phyloP scores from a whole-genome alignment of 176 grass and related monocot species.

The Poa annua region DNA sequence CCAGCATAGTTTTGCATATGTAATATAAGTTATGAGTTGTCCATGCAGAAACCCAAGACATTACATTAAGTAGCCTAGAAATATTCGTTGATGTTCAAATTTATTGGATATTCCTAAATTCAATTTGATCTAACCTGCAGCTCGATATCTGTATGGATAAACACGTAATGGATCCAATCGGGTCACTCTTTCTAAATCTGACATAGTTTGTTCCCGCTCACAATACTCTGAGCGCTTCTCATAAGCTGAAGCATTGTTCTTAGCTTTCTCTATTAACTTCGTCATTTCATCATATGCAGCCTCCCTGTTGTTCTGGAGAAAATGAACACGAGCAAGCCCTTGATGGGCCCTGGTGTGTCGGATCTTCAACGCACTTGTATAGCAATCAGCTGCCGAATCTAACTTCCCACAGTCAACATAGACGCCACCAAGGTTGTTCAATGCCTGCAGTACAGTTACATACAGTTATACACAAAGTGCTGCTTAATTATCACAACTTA shows the following conservation, averaged over 20 bases:
- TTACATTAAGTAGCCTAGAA: not conserved
- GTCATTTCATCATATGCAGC: conserved; percentile 94
- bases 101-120: conserved; percentile 27
- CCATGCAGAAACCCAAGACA: not conserved
- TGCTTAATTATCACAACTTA: not conserved
- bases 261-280: conserved; percentile 82
- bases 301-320: conserved; percentile 70
- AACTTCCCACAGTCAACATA: conserved; percentile 92
- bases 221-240: conserved; percentile 95
- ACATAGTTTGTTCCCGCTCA: conserved; percentile 73
- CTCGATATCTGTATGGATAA: conserved; percentile 93
- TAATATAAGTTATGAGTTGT: not conserved
- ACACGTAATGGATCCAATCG: conserved; percentile 82
- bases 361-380: conserved; percentile 89
- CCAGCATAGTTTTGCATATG: conserved; percentile 1
- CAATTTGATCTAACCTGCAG: conserved; percentile 72
- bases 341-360: conserved; percentile 94
- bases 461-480: not conserved
- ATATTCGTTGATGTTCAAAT: not conserved
- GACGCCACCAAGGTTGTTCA: conserved; percentile 97
- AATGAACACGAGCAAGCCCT: conserved; percentile 90
- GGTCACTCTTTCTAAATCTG: conserved; percentile 80
- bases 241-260: conserved; percentile 91
- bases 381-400: conserved; percentile 87
- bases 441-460: conserved; percentile 61